Base-by-base conservation (phyloP, 805 yeast genomes). In the Clavispora asparagi region DNA sequence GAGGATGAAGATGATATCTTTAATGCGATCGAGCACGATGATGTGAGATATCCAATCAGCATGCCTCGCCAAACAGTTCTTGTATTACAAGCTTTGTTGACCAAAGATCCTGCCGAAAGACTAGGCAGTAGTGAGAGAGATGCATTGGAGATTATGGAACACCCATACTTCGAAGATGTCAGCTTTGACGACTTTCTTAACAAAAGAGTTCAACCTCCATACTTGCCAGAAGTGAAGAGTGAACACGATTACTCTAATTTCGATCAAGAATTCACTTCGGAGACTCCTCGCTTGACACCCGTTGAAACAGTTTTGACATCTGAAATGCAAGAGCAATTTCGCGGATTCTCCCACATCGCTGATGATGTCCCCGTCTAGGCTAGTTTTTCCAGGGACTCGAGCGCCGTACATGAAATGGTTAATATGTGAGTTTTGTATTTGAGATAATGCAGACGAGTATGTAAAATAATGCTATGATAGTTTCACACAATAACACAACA, bases 61-160 rank as follows among this genome's bases (percentile, higher is more conserved):
- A 92, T 94, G 97, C 94, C 97, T 1, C 83, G 95, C 49, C 97
- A 91, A 63, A 89, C 97, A 1, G 99, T 94, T 33, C 90, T 95
- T 52, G 84, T 94, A 40, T 77, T 94, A 65, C 97, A 92, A 67
- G 90, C 92, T 39, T 76, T 94, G 54, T 74, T 94, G 54, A 88
- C 96, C 1, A 86, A 95, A 62, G 97, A 92, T 62, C 97, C 97
- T 13, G 68, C 68, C 16, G 73, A 77, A 52, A 84, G 99, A 62
- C 71, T 94, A 36, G 99, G 99, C 32, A 78, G 90, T 16, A 86
- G 97, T 8, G 85, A 85, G 44, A 76, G 83, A 50, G 99, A 94
- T 68, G 98, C 98, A 2, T 71, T 75, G 51, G 99, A 94, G 49
- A 87, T 94, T 51, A 94, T 88, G 97, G 90, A 82, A 49, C 99